A percentile compares a stretch with the other conserved stretches of the same genome.
phyloP scores from a whole-genome alignment of 768 basidiomycete genomes.

The Tricholoma bakamatsutake region DNA sequence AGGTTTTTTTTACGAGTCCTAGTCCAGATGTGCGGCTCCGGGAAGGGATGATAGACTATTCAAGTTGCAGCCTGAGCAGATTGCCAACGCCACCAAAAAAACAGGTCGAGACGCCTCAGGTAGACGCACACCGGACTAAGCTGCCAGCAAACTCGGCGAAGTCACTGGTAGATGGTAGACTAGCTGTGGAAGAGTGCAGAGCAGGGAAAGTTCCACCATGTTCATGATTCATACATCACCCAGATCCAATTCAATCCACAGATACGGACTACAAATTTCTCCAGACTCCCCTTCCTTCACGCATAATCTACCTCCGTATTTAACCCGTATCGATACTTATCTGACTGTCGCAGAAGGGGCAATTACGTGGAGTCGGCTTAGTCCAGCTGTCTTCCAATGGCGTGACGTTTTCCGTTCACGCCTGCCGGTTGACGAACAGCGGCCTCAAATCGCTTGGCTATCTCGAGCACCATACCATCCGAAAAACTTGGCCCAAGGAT shows the following conservation, averaged over 20 bases:
- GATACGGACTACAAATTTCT: no score
- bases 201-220: background rate
- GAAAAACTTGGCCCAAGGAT: background rate
- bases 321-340: background rate
- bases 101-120: background rate
- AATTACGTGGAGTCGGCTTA: background rate
- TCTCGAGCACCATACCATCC: slow-evolving; percentile 1
- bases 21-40: no score
- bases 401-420: background rate
- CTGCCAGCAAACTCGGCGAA: background rate
- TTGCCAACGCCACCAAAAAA: no score
- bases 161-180: background rate
- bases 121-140: background rate
- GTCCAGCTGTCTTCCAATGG: background rate
- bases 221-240: no score
- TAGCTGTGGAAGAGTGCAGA: background rate
- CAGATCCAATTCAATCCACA: no score
- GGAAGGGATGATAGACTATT: no score
- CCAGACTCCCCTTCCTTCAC: no score
- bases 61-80: no score
- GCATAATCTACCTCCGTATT: background rate
- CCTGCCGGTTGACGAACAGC: background rate
- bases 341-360: background rate
- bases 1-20: no score
- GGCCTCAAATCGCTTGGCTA: background rate